phyloP scores from a whole-genome alignment of 768 basidiomycete species.

The Suillus decipiens region DNA sequence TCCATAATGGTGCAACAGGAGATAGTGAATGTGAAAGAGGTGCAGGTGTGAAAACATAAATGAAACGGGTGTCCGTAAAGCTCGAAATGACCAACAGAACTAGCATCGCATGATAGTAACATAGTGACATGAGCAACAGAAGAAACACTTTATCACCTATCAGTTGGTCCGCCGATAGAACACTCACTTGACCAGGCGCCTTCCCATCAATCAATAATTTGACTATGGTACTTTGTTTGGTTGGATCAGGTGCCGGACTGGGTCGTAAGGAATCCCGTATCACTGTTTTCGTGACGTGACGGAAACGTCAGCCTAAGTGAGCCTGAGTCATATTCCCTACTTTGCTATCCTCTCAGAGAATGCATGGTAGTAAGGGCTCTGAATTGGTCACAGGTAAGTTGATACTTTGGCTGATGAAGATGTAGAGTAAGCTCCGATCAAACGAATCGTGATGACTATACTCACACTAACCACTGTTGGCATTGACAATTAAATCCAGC shows the following conservation, averaged over 20 bases:
- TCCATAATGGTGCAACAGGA: not conserved
- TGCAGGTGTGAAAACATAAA: not conserved
- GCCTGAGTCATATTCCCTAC: not conserved
- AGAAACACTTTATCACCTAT: not conserved
- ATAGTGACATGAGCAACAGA: not conserved
- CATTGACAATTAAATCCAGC: too few species aligned
- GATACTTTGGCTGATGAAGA: not conserved
- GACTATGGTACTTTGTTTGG: not conserved
- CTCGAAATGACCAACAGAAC: not conserved
- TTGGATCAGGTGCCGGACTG: not conserved
- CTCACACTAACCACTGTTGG: not conserved
- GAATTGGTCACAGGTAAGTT: not conserved
- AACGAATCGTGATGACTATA: not conserved
- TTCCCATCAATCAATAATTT: not conserved
- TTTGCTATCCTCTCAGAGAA: not conserved
- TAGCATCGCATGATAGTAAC: not conserved
- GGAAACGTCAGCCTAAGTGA: not conserved
- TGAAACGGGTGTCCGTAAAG: not conserved
- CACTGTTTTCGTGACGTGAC: not conserved
- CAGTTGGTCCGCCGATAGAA: not conserved
- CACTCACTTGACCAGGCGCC: not conserved
- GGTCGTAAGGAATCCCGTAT: not conserved
- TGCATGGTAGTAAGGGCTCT: not conserved
- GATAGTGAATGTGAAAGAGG: not conserved
- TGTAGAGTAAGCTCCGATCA: not conserved